Percentiles rank a stretch among this genome's conserved stretches.
These are phyloP conservation scores for Barbatosphaeria neglecta DNA, from an alignment of 495 filamentous ascomycete genomes.

Conservation along the genomic window DNA sequence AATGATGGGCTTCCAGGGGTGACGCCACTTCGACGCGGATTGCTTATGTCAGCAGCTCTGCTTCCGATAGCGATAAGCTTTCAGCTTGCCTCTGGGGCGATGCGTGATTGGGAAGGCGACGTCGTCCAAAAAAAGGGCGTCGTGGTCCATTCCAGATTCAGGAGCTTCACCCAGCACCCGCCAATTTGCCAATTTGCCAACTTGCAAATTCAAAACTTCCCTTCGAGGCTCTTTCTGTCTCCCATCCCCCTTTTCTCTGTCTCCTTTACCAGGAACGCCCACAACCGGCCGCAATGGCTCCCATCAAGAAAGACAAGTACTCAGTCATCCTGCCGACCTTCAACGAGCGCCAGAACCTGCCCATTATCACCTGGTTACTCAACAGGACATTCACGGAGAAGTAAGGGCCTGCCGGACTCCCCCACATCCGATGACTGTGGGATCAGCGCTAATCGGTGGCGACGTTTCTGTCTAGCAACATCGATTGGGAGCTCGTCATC, in stretches of 20 bases:
- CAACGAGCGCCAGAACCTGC: slow-evolving; percentile 94
- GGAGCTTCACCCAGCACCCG: neutral
- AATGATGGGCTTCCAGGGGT: too few relatives aligned
- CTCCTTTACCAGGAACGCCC: neutral
- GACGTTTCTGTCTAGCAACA: too few relatives aligned
- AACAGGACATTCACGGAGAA: slow-evolving; percentile 81
- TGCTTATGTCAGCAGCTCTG: neutral
- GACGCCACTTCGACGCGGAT: too few relatives aligned
- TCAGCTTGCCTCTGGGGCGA: neutral
- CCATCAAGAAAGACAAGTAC: slow-evolving; percentile 54
- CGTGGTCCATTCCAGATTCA: slow-evolving; percentile 3
- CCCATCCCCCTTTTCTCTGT: neutral
- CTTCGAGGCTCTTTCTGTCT: neutral
- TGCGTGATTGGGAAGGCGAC: neutral
- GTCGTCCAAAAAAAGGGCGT: slow-evolving; percentile 1
- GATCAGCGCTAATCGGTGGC: too few relatives aligned
- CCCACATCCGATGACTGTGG: too few relatives aligned
- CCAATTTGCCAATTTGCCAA: neutral
- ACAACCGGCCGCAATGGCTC: slow-evolving; percentile 18
- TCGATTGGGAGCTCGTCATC: slow-evolving; percentile 95
- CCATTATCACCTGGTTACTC: slow-evolving; percentile 88
- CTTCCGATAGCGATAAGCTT: neutral
- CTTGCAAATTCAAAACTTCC: neutral
- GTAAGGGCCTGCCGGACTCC: too few relatives aligned
- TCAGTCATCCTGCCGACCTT: slow-evolving; percentile 95